These are phyloP conservation scores for Acanthamoeba sp. DNA, from an alignment of 208 protist genomes.

Conservation along the genomic window DNA sequence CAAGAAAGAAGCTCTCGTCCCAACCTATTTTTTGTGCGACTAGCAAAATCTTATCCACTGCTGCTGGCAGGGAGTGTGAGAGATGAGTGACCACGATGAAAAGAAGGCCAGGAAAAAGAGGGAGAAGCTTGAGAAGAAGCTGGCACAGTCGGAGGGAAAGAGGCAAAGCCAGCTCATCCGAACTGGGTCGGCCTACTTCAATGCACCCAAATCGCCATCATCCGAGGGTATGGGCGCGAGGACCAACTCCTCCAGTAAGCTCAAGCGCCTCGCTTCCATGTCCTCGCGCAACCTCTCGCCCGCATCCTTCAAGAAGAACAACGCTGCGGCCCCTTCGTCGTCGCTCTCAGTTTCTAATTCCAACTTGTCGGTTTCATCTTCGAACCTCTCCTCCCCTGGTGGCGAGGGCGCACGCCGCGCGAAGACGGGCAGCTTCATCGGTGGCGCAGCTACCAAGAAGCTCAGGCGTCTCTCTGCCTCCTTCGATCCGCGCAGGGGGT, in stretches of 20 bases:
- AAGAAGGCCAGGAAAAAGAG: not conserved
- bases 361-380: not conserved
- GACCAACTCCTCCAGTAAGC: not conserved
- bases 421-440: not conserved
- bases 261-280: not conserved
- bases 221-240: not conserved
- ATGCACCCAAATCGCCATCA: not conserved
- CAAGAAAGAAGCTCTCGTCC: too few species aligned
- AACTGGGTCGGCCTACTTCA: not conserved
- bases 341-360: not conserved
- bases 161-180: not conserved
- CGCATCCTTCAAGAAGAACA: not conserved
- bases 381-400: not conserved
- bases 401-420: not conserved
- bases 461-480: constrained; percentile 12
- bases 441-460: not conserved
- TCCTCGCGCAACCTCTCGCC: constrained; percentile 16
- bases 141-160: not conserved
- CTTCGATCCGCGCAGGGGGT: not conserved
- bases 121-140: constrained; percentile 29
- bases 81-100: not conserved
- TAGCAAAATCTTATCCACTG: too few species aligned
- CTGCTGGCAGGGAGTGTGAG: too few species aligned
- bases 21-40: too few species aligned
- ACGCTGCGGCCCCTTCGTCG: not conserved